Conservation (phyloP, 2,329 filamentous ascomycete genomes). For the Verticillium nubilum region DNA sequence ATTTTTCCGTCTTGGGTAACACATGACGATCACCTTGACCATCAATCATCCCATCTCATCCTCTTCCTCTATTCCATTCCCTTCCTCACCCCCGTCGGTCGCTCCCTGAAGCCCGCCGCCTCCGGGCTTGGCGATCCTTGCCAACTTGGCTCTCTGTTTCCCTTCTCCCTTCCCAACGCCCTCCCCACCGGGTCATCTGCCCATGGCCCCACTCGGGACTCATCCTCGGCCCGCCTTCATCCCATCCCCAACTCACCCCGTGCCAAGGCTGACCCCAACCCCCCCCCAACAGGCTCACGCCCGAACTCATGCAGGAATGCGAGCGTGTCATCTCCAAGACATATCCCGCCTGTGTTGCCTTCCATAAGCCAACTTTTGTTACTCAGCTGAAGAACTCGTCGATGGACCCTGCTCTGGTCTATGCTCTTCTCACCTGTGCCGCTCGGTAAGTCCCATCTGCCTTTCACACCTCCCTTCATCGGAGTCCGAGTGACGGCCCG, state of each 20-base stretch:
- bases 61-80: conserved; percentile 3
- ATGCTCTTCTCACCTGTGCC: conserved; percentile 52
- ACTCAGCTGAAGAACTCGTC: conserved; percentile 53
- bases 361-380: conserved; percentile 57
- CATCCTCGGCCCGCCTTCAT: background rate
- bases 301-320: conserved; percentile 53
- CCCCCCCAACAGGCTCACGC: conserved; percentile 36
- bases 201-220: background rate
- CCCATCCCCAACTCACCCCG: background rate
- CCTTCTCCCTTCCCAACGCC: background rate
- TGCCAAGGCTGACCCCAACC: conserved; percentile 15
- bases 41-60: background rate
- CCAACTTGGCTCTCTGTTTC: background rate
- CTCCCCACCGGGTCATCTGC: conserved; percentile 2
- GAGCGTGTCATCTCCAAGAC: conserved; percentile 57
- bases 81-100: conserved; percentile 1
- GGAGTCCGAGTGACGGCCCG: background rate
- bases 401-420: conserved; percentile 51
- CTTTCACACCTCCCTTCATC: background rate
- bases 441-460: conserved; percentile 43
- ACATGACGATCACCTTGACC: too few species aligned
- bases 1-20: conserved; percentile 4
- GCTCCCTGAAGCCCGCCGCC: background rate
- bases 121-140: background rate
- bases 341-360: conserved; percentile 55